These are phyloP conservation scores for Gilbertella persicaria DNA, from an alignment of 371 early-diverging fungal genomes.

Conservation along the genomic window DNA sequence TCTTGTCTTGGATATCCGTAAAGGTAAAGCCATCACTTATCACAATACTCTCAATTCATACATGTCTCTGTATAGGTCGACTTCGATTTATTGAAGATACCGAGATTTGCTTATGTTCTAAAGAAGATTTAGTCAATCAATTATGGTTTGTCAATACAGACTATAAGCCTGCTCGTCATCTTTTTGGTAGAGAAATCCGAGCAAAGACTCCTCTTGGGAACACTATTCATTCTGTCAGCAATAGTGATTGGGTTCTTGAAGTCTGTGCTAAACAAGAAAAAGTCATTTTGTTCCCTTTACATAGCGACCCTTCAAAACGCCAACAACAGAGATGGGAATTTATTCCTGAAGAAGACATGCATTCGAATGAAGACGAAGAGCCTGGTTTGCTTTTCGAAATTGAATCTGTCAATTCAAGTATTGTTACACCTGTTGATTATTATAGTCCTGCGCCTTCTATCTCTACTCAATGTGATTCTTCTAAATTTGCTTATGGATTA, in stretches of 20 bases:
- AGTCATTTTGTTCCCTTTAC: slow-evolving; percentile 10
- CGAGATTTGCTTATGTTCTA: slow-evolving; percentile 34
- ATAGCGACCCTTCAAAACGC: background rate
- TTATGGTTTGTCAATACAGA: slow-evolving; percentile 32
- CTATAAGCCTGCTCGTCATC: slow-evolving; percentile 12
- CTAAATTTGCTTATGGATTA: slow-evolving; percentile 25
- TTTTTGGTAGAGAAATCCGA: background rate
- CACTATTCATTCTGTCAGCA: slow-evolving; percentile 32
- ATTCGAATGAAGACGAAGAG: slow-evolving; percentile 27
- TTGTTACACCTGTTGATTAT: background rate
- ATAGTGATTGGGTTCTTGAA: slow-evolving; percentile 49
- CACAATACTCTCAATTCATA: no score
- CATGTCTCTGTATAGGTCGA: slow-evolving; percentile 23
- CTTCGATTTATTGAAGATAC: slow-evolving; percentile 42
- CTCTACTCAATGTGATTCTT: background rate
- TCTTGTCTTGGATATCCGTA: slow-evolving; percentile 42
- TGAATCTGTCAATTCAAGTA: background rate
- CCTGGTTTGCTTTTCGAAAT: slow-evolving; percentile 9
- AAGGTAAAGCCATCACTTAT: slow-evolving; percentile 22
- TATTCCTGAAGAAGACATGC: slow-evolving; percentile 26
- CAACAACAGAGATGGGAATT: slow-evolving; percentile 24
- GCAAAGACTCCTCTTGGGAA: slow-evolving; percentile 19
- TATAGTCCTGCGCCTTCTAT: background rate
- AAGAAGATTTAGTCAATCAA: slow-evolving; percentile 37
- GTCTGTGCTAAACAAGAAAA: slow-evolving; percentile 13